Conservation (phyloP, 2,329 filamentous ascomycete species). For the Claviceps sp. region DNA sequence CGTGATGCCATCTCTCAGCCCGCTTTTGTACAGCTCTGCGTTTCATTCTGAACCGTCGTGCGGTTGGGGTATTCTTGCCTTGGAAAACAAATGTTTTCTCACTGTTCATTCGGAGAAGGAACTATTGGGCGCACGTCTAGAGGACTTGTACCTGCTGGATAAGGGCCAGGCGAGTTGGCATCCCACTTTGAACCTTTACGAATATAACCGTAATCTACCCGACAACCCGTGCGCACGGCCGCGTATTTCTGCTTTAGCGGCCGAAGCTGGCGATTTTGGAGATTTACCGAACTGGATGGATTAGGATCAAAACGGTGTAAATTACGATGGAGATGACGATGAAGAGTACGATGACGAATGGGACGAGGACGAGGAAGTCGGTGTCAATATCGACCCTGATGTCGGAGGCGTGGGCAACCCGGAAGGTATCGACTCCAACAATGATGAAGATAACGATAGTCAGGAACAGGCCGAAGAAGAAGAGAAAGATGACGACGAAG, state of each 20-base stretch:
- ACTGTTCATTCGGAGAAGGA: constrained; percentile 20
- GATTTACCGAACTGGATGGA: constrained; percentile 6
- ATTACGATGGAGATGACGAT: no score
- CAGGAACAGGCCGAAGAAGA: no score
- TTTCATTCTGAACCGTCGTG: constrained; percentile 14
- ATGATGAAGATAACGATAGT: constrained; percentile 9
- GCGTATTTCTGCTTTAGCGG: not conserved
- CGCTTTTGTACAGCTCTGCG: constrained; percentile 17
- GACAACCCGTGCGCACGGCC: constrained; percentile 18
- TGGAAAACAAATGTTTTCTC: constrained; percentile 31
- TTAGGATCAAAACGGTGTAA: constrained; percentile 5
- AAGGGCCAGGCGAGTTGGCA: constrained; percentile 3
- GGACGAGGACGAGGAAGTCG: no score
- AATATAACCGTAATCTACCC: constrained; percentile 13
- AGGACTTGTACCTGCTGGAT: constrained; percentile 9
- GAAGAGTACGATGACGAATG: no score
- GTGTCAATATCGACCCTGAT: no score
- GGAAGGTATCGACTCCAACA: constrained; percentile 6
- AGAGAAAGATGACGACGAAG: not conserved
- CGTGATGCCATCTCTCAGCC: constrained; percentile 9
- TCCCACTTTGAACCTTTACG: constrained; percentile 15
- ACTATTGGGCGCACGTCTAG: constrained; percentile 17
- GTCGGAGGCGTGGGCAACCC: constrained; percentile 6
- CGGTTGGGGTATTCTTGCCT: constrained; percentile 37
- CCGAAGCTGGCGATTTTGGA: not conserved